Evolutionary conservation across 2,329 filamentous ascomycete species (phyloP).

Genomic region (Monilinia polystroma): DNA sequence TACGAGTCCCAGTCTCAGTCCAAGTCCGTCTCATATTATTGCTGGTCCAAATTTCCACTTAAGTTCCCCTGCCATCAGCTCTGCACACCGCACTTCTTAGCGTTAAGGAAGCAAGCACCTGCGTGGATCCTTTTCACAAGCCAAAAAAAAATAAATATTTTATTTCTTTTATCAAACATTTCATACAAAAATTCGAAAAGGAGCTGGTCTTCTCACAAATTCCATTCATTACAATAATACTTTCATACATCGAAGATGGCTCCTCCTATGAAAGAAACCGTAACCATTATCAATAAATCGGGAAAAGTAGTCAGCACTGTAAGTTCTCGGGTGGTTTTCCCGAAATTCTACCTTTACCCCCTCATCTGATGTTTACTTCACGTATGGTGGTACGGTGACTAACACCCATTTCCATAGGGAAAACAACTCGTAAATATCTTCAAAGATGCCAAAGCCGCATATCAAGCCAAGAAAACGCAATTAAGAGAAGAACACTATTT

Average conservation of each 20-base stretch:
- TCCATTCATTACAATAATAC: neutral
- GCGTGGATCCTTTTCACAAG: slow-evolving; percentile 10
- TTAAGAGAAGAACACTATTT: slow-evolving; percentile 69
- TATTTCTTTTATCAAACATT: neutral
- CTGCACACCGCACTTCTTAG: slow-evolving; percentile 20
- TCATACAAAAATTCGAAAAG: neutral
- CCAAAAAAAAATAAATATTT: neutral
- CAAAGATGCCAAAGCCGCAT: slow-evolving; percentile 86
- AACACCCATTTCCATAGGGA: slow-evolving; percentile 54
- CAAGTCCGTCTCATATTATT: neutral
- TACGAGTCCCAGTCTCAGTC: neutral
- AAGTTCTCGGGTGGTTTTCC: slow-evolving; percentile 41
- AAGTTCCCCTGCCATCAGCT: slow-evolving; percentile 11
- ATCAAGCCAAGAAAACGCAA: slow-evolving; percentile 82
- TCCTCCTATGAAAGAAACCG: slow-evolving; percentile 60
- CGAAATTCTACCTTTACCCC: slow-evolving; percentile 24
- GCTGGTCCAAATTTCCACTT: slow-evolving; percentile 7
- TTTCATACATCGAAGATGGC: slow-evolving; percentile 17
- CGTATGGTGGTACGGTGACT: neutral
- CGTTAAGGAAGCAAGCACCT: slow-evolving; percentile 13
- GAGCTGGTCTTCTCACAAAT: slow-evolving; percentile 18
- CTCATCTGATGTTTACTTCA: too few species aligned
- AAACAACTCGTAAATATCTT: slow-evolving; percentile 89
- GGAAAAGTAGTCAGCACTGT: slow-evolving; percentile 89
- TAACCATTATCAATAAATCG: slow-evolving; percentile 87